These are phyloP conservation scores for Trichoderma sp. DNA, from an alignment of 2,329 filamentous ascomycete species.

Conservation along the genomic window DNA sequence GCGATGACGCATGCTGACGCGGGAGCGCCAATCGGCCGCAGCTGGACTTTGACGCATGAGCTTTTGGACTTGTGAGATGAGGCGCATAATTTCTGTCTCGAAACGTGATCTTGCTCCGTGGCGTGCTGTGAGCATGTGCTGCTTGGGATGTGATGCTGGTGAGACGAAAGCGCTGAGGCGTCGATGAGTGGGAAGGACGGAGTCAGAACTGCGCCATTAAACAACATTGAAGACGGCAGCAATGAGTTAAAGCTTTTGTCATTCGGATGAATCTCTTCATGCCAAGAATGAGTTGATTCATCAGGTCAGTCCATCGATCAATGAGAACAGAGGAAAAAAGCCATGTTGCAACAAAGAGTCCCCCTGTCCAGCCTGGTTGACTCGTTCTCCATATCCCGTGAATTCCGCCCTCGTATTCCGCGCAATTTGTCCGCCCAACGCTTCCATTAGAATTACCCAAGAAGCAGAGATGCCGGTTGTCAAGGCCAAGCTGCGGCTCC, in stretches of 20 bases:
- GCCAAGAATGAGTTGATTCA: too few species aligned
- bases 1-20: constrained; percentile 17
- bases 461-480: constrained; percentile 1
- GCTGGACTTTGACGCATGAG: constrained; percentile 6
- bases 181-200: too few species aligned
- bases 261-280: too few species aligned
- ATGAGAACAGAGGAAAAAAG: too few species aligned
- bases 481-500: neutral
- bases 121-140: neutral
- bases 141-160: neutral
- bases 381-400: constrained; percentile 4
- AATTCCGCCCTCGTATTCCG: constrained; percentile 11
- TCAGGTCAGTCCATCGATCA: too few species aligned
- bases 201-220: too few species aligned
- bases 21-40: constrained; percentile 11
- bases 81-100: constrained; percentile 1
- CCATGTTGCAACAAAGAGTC: neutral
- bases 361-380: neutral
- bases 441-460: neutral
- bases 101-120: neutral
- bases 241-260: too few species aligned
- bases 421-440: constrained; percentile 1
- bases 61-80: neutral
- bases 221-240: too few species aligned
- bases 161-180: neutral